Base-by-base conservation (phyloP, 306 rosid species). In the Dicorynia guianensis region DNA sequence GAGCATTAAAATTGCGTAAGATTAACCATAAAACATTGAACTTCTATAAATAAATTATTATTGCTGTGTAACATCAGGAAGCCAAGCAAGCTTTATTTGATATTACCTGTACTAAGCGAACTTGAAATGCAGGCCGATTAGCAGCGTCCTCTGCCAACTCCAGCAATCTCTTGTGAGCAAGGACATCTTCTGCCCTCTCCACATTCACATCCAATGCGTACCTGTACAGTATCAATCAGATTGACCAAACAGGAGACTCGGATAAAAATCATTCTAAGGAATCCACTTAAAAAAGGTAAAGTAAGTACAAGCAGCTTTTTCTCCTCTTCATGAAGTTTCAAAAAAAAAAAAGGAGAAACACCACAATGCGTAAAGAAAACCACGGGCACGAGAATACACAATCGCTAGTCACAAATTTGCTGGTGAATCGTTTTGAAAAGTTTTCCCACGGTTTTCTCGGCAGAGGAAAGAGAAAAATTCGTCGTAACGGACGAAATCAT, bases 131-230 rank as follows among this genome's bases (percentile, higher is more conserved):
- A 0, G 97, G 97, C 14, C 84, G 93, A 76, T 77, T 80, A 50
- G 76, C 85, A 50, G 96, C 92, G 52, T 90, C 90, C 73, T 92
- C 90, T 0, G 98, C 99, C 71, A 92, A 75, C 80, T 96, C 86
- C 53, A 96, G 93, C 77, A 96, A 80, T 76, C 88, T 89, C 85
- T 92, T 87, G 50, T 96, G 99, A 7, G 87, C 82, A 62, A 96
- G 90, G 64, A 96, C 99, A 81, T 96, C 99, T 79, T 90, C 99
- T 7, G 99, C 99, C 81, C 99, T 89, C 83, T 96, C 99, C 71
- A 90, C 99, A 67, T 96, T 96, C 72, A 96, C 99, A 84, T 96
- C 99, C 93, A 92, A 82, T 6, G 98, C 99, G 44, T 96, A 92
- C 81, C 98, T 96, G 71, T 76, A 83, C 14, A 72, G 77, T 15